Evolutionary conservation across 495 filamentous ascomycete genomes (phyloP), one percentile per base, ranked within the genome.

Genomic region (Elaphomyces granulatus): DNA sequence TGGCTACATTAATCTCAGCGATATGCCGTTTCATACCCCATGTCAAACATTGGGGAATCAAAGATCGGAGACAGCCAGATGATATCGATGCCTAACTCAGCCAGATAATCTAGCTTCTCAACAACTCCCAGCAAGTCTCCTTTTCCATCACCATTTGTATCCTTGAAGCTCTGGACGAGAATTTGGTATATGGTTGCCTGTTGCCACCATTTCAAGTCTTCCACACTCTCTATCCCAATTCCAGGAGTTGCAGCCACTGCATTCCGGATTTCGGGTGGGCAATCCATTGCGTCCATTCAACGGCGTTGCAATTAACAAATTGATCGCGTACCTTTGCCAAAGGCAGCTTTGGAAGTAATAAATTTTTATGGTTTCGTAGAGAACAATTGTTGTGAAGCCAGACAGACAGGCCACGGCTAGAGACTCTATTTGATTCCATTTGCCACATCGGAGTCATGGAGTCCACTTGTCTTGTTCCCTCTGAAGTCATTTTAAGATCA

Each of bases 31-130:
- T n/a, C 73, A 45, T 45, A 49, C 34, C 44, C 50, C 49, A 54
- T 49, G 40, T 54, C 51, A 20, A 26, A 58, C 49, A 68, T 60
- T 1, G 74, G 75, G 4, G 58, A 65, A 20, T 74, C 65, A 38
- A 66, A 77, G 31, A 78, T 55, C 8, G 74, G 73, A 32, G 66
- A 72, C 2, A 74, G 42, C 75, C 75, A 79, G 18, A 80, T 55
- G 9, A 69, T 56, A 46, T 78, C 71, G 37, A 76, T 54, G 1
- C 73, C 74, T 1, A 79, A 58, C 3, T 54, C 43, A 33, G 61
- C 45, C 21, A 77, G 54, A 44, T 77, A 72, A 50, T 68, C 63
- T 28, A 77, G 50, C 42, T 67, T 65, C 15, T 61, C 58, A 37
- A 67, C 61, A 18, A 77, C 63, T 12, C 73, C 73, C 2, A 50